Conservation (phyloP, 345 rosid genomes). For the Euphorbia peplus region DNA sequence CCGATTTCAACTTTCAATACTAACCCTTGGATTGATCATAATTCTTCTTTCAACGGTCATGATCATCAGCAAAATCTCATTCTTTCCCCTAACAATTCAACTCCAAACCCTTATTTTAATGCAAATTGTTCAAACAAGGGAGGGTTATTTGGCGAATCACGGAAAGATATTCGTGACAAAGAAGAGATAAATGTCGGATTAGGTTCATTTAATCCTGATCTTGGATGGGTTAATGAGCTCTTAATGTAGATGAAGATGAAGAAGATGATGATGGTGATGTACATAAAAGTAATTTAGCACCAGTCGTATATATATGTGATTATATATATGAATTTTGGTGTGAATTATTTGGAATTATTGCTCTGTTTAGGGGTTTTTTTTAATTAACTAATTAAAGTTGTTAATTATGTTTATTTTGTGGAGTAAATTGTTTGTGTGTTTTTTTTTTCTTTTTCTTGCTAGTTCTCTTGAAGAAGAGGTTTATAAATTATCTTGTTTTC, state of each 20-base stretch:
- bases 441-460: background rate
- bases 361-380: constrained; percentile 4
- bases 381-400: constrained; percentile 1
- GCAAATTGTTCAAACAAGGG: constrained; percentile 14
- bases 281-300: constrained; percentile 10
- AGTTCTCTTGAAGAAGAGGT: background rate
- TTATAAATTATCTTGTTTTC: background rate
- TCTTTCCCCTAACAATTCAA: constrained; percentile 50
- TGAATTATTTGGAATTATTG: constrained; percentile 14
- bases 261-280: constrained; percentile 18
- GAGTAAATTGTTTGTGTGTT: too few species aligned
- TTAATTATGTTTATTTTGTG: background rate
- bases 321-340: constrained; percentile 22
- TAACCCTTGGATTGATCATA: constrained; percentile 47
- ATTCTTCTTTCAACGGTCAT: constrained; percentile 24
- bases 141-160: background rate
- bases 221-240: constrained; percentile 93
- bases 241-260: constrained; percentile 43
- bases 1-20: background rate
- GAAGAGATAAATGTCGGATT: constrained; percentile 8
- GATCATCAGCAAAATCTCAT: constrained; percentile 38
- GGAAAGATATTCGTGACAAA: background rate
- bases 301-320: constrained; percentile 20
- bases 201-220: constrained; percentile 54
- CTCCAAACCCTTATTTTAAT: constrained; percentile 28